Base-by-base conservation (phyloP, 129 eudicot species). In the Flaveria linearis region DNA sequence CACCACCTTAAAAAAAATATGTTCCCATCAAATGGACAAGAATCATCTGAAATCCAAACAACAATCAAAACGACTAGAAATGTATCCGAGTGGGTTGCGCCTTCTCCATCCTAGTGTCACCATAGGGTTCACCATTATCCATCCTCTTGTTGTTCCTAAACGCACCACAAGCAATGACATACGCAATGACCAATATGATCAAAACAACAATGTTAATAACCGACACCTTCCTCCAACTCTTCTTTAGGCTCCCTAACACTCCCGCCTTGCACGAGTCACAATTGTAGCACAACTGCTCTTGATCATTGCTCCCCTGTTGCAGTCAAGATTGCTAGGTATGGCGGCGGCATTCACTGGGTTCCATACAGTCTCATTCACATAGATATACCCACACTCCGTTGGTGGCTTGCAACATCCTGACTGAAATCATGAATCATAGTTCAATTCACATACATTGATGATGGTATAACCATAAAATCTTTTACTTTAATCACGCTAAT, bases 361-460 rank as follows among this genome's bases (percentile, higher is more conserved):
- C 98, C 98, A 93, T 0, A 76, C 20, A 0, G 97, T 90, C 85
- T 93, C 98, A 25, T 93, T 93, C 52, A 51, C 75, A 39, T 93
- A 93, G 13, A 65, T 30, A 71, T 84, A 93, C 10, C 97, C 96
- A n/a, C 98, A 93, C 23, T 88, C 91, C 9, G 98, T 93, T n/a
- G 91, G 98, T 22, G 98, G 97, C 79, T 93, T 93, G 86, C 98
- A 93, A 60, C 98, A 93, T 49, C 98, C 98, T 0, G 98, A 93
- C 98, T 93, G 20, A 62, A 62, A 62, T 62, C 68, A 62, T 36
- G 41, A 36, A 36, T 62, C 68, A 15, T 28, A 62, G 20, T 28
- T 62, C 4, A 14, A 3, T 28, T 62, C 12, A 62, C 42, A 62
- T 14, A 28, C 3, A 45, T 8, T 11, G 13, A 45, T 45, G 13